A percentile compares a stretch with the other conserved stretches of the same genome.
Conservation (phyloP, 2,329 filamentous ascomycete species). For the Xylariaceae sp. region DNA sequence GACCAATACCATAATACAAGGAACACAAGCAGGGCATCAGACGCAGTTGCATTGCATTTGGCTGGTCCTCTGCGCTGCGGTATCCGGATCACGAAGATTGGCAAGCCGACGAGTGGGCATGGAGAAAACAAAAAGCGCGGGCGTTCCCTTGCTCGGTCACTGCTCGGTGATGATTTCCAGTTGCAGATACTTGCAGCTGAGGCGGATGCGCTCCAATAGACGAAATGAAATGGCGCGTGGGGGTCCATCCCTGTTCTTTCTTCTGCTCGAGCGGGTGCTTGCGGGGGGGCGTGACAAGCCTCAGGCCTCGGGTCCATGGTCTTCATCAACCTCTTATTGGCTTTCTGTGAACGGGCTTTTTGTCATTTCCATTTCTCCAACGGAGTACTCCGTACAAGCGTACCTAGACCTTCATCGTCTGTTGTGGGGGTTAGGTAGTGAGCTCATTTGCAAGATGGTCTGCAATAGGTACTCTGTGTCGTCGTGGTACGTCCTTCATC, state of each 20-base stretch:
- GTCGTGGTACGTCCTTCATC: constrained; percentile 10
- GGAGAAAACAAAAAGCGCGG: constrained; percentile 13
- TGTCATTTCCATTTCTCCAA: not conserved
- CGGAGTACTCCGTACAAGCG: constrained; percentile 8
- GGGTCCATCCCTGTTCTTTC: constrained; percentile 19
- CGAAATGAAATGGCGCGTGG: constrained; percentile 30
- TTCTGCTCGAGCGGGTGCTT: constrained; percentile 13
- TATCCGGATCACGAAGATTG: constrained; percentile 25
- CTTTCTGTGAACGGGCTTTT: constrained; percentile 7
- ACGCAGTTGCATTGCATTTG: constrained; percentile 23
- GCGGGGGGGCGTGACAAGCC: constrained; percentile 14
- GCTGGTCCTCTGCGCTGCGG: constrained; percentile 16
- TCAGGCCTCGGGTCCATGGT: constrained; percentile 7
- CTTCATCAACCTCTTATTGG: not conserved
- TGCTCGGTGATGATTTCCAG: constrained; percentile 30
- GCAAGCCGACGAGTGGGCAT: constrained; percentile 27
- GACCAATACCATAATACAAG: not conserved
- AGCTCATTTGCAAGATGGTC: constrained; percentile 4
- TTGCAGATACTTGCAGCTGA: constrained; percentile 26
- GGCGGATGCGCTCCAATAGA: constrained; percentile 24
- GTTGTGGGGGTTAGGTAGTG: not conserved
- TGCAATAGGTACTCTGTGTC: not conserved
- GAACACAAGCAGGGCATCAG: constrained; percentile 15
- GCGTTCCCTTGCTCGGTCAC: constrained; percentile 29
- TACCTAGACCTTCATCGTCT: constrained; percentile 2